Percentiles rank a stretch among this genome's conserved stretches.
These are phyloP conservation scores for Verticillium dahliae DNA, from an alignment of 2,329 filamentous ascomycete species.

Conservation along the genomic window DNA sequence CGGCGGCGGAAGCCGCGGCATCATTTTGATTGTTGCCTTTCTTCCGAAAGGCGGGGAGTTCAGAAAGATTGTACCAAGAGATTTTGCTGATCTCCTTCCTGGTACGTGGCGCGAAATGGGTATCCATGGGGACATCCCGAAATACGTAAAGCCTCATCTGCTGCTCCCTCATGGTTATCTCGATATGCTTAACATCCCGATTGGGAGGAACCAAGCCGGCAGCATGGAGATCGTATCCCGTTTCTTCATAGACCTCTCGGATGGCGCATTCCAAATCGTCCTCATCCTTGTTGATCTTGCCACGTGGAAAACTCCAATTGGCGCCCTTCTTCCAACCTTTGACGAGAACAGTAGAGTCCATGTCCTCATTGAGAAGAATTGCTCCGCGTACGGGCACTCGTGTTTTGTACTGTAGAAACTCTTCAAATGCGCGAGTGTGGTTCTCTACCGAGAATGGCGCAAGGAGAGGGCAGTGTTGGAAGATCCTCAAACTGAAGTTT, in stretches of 20 bases:
- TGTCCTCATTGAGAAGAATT: slow-evolving; percentile 85
- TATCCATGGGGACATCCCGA: slow-evolving; percentile 79
- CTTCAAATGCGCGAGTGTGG: slow-evolving; percentile 77
- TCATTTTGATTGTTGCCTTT: slow-evolving; percentile 50
- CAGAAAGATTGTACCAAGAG: slow-evolving; percentile 84
- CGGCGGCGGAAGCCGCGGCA: slow-evolving; percentile 39
- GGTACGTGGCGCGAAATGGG: slow-evolving; percentile 80
- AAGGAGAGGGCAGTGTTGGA: slow-evolving; percentile 87
- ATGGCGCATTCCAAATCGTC: slow-evolving; percentile 89
- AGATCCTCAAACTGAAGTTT: slow-evolving; percentile 82
- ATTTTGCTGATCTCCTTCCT: slow-evolving; percentile 98
- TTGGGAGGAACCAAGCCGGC: slow-evolving; percentile 71
- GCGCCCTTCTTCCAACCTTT: slow-evolving; percentile 97
- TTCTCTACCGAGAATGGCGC: slow-evolving; percentile 72
- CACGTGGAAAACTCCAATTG: slow-evolving; percentile 93
- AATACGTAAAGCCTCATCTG: slow-evolving; percentile 92
- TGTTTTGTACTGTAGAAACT: slow-evolving; percentile 92
- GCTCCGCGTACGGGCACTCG: slow-evolving; percentile 89
- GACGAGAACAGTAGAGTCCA: slow-evolving; percentile 90
- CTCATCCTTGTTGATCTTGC: slow-evolving; percentile 98
- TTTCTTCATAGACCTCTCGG: slow-evolving; percentile 93
- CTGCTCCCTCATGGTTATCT: slow-evolving; percentile 86
- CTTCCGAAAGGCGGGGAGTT: slow-evolving; percentile 76
- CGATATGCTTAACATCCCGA: slow-evolving; percentile 72
- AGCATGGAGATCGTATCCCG: slow-evolving; percentile 73